phyloP scores from a whole-genome alignment of 305 asterid genomes.

The Rubia occidens region DNA sequence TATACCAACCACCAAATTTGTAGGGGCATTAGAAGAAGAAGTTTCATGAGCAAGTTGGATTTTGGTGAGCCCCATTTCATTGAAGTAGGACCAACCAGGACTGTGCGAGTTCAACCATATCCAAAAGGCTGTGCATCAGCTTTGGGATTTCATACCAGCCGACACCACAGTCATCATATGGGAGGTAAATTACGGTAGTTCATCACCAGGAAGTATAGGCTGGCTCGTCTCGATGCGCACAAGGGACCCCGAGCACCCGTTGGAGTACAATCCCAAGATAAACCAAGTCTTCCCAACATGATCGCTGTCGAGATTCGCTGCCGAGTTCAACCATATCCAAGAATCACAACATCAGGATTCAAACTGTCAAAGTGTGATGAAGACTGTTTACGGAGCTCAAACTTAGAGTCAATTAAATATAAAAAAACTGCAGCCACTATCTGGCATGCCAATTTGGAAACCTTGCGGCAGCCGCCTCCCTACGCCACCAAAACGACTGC shows the following conservation, averaged over 20 bases:
- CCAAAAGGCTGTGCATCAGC: too few species aligned
- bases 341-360: background rate
- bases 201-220: too few species aligned
- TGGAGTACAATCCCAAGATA: too few species aligned
- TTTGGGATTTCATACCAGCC: too few species aligned
- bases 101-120: background rate
- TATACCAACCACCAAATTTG: background rate
- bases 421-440: background rate
- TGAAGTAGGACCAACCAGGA: background rate
- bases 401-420: background rate
- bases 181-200: too few species aligned
- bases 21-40: background rate
- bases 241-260: too few species aligned
- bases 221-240: too few species aligned
- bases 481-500: too few species aligned
- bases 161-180: too few species aligned
- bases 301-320: too few species aligned
- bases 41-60: background rate
- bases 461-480: conserved; percentile 6
- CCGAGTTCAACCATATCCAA: background rate
- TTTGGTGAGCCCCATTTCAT: background rate
- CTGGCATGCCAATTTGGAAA: conserved; percentile 19
- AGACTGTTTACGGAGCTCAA: background rate
- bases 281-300: too few species aligned
- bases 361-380: background rate